Evolutionary conservation across 352 stramenopile genomes (phyloP), one percentile per base, ranked within the genome.

Genomic region (Thalassiosira sp.): DNA sequence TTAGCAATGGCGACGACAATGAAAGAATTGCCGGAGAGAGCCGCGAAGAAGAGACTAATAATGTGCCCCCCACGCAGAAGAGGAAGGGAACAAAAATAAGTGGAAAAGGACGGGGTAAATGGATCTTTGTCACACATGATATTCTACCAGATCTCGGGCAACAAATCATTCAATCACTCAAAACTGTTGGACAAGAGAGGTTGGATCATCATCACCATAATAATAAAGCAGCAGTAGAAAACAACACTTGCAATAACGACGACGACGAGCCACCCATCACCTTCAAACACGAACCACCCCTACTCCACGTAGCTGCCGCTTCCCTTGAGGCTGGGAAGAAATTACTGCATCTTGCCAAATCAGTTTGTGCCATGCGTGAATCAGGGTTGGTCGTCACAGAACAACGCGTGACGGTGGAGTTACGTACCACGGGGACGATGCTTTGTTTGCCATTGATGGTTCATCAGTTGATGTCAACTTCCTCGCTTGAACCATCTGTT

Each of bases 261-360:
- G 28, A 64, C 37, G 16, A 67, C 11, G 10, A 58, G 18, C 25
- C 68, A 25, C 52, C 60, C 1, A 70, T 89, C 40, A 86, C 65
- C 27, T 88, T 90, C 45, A 86, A 88, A 52, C 77, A 90, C 35
- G 88, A 93, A 68, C 85, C 88, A 6, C 75, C 89, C 35, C 57
- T 93, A 0, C 74, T 93, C 22, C 88, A 93, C 66, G 57, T 93
- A 35, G 86, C 84, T 10, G 85, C 85, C 6, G 63, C 73, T 5
- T 86, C 71, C 22, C 54, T 91, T 5, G 2, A 43, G 22, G 33
- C 73, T 6, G 88, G 78, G 11, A 70, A 77, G 61, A 76, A 81
- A 54, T 60, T 93, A 35, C 53, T 93, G 15, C 69, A 80, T 13
- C 45, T 90, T 33, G 79, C 73, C 49, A 72, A 91, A 64, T 69